These are phyloP conservation scores for Hirschioporus abietinus DNA, from an alignment of 768 basidiomycete genomes.

Conservation along the genomic window DNA sequence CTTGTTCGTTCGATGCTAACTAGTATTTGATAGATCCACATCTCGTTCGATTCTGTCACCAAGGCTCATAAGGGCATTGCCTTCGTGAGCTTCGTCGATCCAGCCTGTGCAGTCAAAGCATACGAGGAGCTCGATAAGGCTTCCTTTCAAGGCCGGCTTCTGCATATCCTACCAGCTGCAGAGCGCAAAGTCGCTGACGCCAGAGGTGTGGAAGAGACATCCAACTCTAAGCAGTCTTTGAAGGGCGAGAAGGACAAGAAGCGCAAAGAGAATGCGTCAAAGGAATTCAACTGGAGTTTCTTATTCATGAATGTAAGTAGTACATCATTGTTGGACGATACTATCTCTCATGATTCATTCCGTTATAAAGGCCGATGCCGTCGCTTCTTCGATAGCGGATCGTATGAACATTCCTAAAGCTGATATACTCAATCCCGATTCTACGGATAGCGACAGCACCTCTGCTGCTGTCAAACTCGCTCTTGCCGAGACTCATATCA, in stretches of 20 bases:
- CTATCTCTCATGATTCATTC: slow-evolving; percentile 14
- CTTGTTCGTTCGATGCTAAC: slow-evolving; percentile 9
- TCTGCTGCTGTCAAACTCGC: slow-evolving; percentile 86
- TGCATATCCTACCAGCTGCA: slow-evolving; percentile 87
- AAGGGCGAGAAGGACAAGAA: slow-evolving; percentile 56
- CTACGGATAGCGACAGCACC: slow-evolving; percentile 44
- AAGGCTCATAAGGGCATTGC: slow-evolving; percentile 56
- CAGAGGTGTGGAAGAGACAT: slow-evolving; percentile 37
- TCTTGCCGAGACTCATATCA: slow-evolving; percentile 92
- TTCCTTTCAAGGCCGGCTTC: slow-evolving; percentile 85
- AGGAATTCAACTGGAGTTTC: slow-evolving; percentile 90
- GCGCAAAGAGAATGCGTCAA: slow-evolving; percentile 62
- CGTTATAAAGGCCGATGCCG: slow-evolving; percentile 78
- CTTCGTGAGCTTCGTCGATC: slow-evolving; percentile 46
- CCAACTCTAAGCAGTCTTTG: slow-evolving; percentile 43
- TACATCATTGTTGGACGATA: background rate
- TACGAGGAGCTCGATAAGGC: slow-evolving; percentile 74
- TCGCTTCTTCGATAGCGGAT: slow-evolving; percentile 83
- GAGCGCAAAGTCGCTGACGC: slow-evolving; percentile 46
- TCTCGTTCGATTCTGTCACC: slow-evolving; percentile 44
- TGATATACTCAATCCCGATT: slow-evolving; percentile 80
- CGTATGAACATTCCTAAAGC: slow-evolving; percentile 85
- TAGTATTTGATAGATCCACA: slow-evolving; percentile 39
- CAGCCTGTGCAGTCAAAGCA: slow-evolving; percentile 56
- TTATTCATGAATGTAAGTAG: slow-evolving; percentile 94